Evolutionary conservation across 176 grass and related monocot genomes (phyloP).

Genomic region (Miscanthus lutarioriparius): DNA sequence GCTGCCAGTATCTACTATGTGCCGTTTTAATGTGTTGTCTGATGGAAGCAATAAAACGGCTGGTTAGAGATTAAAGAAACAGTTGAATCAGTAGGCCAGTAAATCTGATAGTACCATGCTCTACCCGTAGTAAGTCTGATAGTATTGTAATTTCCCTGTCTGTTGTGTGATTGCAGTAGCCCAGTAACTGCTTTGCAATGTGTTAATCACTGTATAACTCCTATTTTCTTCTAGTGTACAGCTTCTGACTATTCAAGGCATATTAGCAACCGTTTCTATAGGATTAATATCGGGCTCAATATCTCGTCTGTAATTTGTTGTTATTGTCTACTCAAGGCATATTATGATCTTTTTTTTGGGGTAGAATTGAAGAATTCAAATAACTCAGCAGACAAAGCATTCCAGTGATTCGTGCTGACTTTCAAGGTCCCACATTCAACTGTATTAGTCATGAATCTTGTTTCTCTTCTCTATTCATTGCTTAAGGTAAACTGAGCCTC

Average conservation of each 20-base stretch:
- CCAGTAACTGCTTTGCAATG: neutral
- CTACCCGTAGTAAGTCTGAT: conserved; percentile 9
- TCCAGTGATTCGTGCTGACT: conserved; percentile 22
- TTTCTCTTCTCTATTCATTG: conserved; percentile 18
- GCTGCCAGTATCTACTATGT: neutral
- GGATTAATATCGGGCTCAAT: neutral
- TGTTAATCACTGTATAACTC: conserved; percentile 5
- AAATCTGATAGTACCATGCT: neutral
- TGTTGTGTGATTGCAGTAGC: conserved; percentile 21
- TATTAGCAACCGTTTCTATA: conserved; percentile 14
- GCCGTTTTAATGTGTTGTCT: conserved; percentile 6
- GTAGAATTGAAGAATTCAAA: conserved; percentile 7
- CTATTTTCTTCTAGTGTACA: neutral
- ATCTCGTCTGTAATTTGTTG: neutral
- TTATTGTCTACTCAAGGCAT: conserved; percentile 18
- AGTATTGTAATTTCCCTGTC: neutral
- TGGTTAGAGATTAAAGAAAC: neutral
- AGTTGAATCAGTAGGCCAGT: neutral
- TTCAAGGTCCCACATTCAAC: conserved; percentile 23
- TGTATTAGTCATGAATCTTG: conserved; percentile 13
- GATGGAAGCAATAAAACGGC: conserved; percentile 1
- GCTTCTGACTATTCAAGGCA: conserved; percentile 27
- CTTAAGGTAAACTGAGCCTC: neutral
- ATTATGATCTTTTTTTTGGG: neutral
- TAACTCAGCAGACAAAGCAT: conserved; percentile 16